Evolutionary conservation across 345 rosid genomes (phyloP), one percentile per base, ranked within the genome.

Genomic region (Salix arbutifolia): DNA sequence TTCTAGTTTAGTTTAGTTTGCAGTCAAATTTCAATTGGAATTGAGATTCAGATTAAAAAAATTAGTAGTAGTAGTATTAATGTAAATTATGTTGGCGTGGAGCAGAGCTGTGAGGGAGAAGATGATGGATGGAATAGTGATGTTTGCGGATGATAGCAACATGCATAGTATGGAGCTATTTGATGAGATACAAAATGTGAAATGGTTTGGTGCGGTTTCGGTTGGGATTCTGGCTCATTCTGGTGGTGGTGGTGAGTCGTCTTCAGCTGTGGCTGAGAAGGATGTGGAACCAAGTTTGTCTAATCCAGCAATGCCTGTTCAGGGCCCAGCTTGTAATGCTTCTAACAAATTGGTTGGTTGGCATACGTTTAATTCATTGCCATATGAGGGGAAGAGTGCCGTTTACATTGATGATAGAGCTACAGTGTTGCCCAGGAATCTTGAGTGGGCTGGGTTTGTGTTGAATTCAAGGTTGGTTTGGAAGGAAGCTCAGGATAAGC

Each of bases 401-500:
- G 82, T 84, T 76, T 84, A 83, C 65, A 90, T 93, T 42, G 98
- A 96, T 50, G 99, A 96, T 73, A 84, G 90, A 72, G 98, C 92
- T 58, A 82, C 86, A 6, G 99, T 96, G 82, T 78, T 96, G 73
- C 99, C 98, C 0, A 85, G 88, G 80, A 92, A 91, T 80, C 81
- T 94, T 52, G 99, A 96, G 74, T 96, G 99, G 99, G 90, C 97
- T 50, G 99, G 99, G 58, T 96, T 96, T 44, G 98, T 91, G 67
- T 83, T 96, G 87, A 94, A 92, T 84, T 88, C 99, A 5, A 89
- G 97, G 70, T 80, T 94, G 85, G 86, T 96, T 75, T 94, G 97
- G 98, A 89, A 92, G 80, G 98, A 88, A 61, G 85, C 74, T 62
- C 87, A 80, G 61, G 87, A 80, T 82, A 92, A 82, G 76, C 99